Conservation (phyloP, 2,329 filamentous ascomycete species). For the Diaporthe nobilis region DNA sequence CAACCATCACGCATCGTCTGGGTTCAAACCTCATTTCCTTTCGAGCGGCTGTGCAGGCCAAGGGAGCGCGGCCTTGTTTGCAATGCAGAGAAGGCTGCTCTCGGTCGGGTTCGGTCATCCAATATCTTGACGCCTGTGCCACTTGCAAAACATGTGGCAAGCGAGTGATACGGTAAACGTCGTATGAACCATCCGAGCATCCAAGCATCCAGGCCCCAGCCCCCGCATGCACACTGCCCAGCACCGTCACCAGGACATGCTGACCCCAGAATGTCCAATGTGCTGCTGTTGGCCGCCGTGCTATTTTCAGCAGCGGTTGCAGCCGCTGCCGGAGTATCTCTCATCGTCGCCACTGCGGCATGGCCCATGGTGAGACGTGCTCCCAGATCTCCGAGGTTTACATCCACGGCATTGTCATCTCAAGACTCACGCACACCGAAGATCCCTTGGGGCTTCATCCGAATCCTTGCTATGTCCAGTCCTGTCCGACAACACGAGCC, state of each 20-base stretch:
- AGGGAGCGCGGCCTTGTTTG: constrained; percentile 15
- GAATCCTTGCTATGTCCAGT: constrained; percentile 11
- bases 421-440: constrained; percentile 23
- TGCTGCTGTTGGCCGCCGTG: constrained; percentile 4
- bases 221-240: constrained; percentile 11
- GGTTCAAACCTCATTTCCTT: constrained; percentile 4
- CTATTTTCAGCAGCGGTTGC: constrained; percentile 31
- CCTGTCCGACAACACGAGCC: not conserved
- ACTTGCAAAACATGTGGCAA: constrained; percentile 34
- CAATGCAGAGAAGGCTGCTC: not conserved
- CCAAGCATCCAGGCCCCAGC: constrained; percentile 16
- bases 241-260: not conserved
- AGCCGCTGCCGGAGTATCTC: constrained; percentile 26
- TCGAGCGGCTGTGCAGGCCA: constrained; percentile 30
- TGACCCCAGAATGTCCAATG: not conserved
- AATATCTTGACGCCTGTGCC: constrained; percentile 26
- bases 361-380: constrained; percentile 8
- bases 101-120: constrained; percentile 13
- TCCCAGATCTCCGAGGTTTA: constrained; percentile 7
- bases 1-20: not conserved
- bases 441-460: constrained; percentile 21
- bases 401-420: constrained; percentile 17
- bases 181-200: constrained; percentile 32
- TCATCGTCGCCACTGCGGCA: not conserved
- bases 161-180: constrained; percentile 31